A percentile compares a stretch with the other conserved stretches of the same genome.
Evolutionary conservation across 2,329 filamentous ascomycete genomes (phyloP).

Genomic region (Scedosporium dehoogii): DNA sequence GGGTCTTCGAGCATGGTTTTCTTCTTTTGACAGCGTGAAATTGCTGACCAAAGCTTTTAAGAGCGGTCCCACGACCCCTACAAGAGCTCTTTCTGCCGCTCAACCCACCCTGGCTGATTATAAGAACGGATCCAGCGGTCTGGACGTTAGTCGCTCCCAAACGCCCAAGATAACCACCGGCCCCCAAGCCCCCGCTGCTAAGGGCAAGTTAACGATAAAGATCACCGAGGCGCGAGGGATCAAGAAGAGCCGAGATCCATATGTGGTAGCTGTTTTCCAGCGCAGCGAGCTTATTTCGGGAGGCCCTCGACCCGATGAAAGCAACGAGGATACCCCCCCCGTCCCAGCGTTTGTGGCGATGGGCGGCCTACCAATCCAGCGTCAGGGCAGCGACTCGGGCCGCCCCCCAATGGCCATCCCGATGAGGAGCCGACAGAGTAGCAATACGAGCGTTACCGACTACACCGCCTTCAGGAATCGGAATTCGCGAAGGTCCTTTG

Average conservation of each 20-base stretch:
- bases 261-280: constrained; percentile 94
- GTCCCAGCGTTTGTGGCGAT: constrained; percentile 33
- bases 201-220: constrained; percentile 82
- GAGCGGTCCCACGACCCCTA: constrained; percentile 87
- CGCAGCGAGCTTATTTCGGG: constrained; percentile 93
- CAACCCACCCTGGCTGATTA: constrained; percentile 40
- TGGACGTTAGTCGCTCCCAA: constrained; percentile 39
- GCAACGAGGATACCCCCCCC: constrained; percentile 40
- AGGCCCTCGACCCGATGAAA: constrained; percentile 59
- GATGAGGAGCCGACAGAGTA: constrained; percentile 94
- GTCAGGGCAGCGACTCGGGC: constrained; percentile 71
- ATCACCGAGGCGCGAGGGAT: constrained; percentile 79
- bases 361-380: constrained; percentile 51
- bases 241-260: constrained; percentile 75
- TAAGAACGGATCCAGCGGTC: constrained; percentile 25
- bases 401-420: constrained; percentile 83
- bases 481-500: constrained; percentile 49
- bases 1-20: constrained; percentile 36
- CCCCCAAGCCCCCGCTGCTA: constrained; percentile 59
- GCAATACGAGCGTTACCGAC: constrained; percentile 77
- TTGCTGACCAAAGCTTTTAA: constrained; percentile 89
- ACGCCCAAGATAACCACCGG: constrained; percentile 40
- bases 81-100: constrained; percentile 67
- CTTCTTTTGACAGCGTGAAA: constrained; percentile 59
- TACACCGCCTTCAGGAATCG: constrained; percentile 50